Percentiles rank a stretch among this genome's conserved stretches.
Evolutionary conservation across 164 flowering plant species (phyloP).

Genomic region (Saururus chinensis): DNA sequence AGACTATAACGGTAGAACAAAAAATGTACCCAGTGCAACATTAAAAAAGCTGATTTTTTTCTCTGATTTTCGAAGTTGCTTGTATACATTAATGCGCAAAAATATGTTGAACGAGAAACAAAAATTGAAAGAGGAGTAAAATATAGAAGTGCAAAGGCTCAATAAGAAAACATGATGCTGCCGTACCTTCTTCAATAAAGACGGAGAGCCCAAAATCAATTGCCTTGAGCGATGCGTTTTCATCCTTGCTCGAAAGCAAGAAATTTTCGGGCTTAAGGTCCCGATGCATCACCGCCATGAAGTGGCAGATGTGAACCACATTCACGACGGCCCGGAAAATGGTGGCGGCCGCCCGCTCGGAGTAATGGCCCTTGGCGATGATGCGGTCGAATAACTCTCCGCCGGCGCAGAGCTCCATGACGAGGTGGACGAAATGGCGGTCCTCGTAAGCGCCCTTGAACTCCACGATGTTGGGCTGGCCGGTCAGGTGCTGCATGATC

Average conservation of each 20-base stretch:
- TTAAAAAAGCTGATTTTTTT: too few species aligned
- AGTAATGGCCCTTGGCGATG: slow-evolving; percentile 81
- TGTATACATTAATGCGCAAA: too few species aligned
- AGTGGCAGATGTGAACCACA: slow-evolving; percentile 82
- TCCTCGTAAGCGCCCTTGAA: slow-evolving; percentile 96
- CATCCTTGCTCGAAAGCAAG: slow-evolving; percentile 69
- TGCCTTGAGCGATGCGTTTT: slow-evolving; percentile 62
- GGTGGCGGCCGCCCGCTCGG: slow-evolving; percentile 76
- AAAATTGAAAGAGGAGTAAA: too few species aligned
- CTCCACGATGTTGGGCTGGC: slow-evolving; percentile 88
- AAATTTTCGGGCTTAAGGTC: slow-evolving; percentile 96
- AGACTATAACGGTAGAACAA: too few species aligned
- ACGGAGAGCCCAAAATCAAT: slow-evolving; percentile 94
- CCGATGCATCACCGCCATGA: slow-evolving; percentile 96
- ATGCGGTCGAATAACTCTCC: slow-evolving; percentile 93
- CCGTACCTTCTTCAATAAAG: slow-evolving; percentile 83
- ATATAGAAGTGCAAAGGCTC: too few species aligned
- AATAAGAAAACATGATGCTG: too few species aligned
- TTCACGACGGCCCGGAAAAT: slow-evolving; percentile 67
- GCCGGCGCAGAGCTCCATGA: slow-evolving; percentile 92
- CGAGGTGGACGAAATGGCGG: slow-evolving; percentile 60
- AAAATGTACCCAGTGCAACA: too few species aligned
- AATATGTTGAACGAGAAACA: too few species aligned
- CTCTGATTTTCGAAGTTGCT: too few species aligned
- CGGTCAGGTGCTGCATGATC: slow-evolving; percentile 89